Base-by-base conservation (phyloP, 306 rosid genomes). In the Casuarina cunninghamiana region DNA sequence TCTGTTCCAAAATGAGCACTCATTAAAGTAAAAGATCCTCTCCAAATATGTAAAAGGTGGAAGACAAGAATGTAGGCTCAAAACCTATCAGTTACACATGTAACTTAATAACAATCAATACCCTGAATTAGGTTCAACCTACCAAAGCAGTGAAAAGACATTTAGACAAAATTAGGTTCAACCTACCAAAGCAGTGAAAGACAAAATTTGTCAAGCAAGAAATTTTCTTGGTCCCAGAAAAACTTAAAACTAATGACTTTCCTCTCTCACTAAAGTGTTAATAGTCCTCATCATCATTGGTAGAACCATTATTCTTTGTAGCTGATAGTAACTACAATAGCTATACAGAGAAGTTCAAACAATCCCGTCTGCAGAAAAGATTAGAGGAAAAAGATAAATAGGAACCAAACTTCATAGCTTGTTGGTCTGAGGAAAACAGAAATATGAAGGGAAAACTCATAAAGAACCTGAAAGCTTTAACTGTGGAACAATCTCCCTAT, bases 381-480 rank as follows among this genome's bases (percentile, higher is more conserved):
- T 60, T 2, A 75, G 19, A 78, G 73, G 39, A 16, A 38, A 60
- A 71, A 16, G 11, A 15, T 63, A 16, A 74, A 39, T n/a, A 1
- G 50, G 49, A 69, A n/a, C 32, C 9, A 53, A 39, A 54, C 73
- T 66, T 73, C n/a, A 66, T 45, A 12, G 32, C 17, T 48, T 4
- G 26, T 2, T 62, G 37, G 50, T 38, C 72, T 35, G 66, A 71
- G 73, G 16, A 80, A 57, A 68, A 50, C 26, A 11, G 10, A 80
- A 49, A 70, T 73, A 49, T 17, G 8, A 15, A 2, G 77, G 68
- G 65, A 50, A 46, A 77, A 72, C 62, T 66, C 19, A 74, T 37
- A 80, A 72, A 70, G 75, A 76, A 94, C 99, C 99, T 89, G 99
- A 88, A 71, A 95, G 75, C 76, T 82, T 91, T 74, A 93, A 78